Evolutionary conservation across 148 eudicot genomes (phyloP).

Genomic region (Cornus suecica): DNA sequence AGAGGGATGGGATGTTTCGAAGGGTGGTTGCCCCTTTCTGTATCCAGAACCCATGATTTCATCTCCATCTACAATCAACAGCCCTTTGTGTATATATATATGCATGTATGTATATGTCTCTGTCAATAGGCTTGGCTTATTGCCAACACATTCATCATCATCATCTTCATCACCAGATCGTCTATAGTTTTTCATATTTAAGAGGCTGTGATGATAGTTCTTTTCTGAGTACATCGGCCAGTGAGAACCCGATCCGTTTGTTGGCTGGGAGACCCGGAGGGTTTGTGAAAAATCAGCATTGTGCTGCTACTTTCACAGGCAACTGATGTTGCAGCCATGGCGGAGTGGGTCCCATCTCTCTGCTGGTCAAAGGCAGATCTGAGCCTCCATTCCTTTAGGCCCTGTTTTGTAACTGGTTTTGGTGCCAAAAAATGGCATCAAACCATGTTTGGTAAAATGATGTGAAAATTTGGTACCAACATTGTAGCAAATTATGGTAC

Average conservation of each 20-base stretch:
- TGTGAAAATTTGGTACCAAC: too few species aligned
- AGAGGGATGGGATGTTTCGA: neutral
- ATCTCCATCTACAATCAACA: neutral
- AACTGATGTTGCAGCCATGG: neutral
- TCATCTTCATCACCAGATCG: too few species aligned
- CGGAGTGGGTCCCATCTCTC: neutral
- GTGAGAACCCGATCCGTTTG: neutral
- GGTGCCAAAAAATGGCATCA: neutral
- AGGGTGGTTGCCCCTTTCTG: constrained; percentile 5
- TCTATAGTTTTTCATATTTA: neutral
- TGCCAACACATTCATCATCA: neutral
- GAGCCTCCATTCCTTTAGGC: neutral
- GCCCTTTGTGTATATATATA: neutral
- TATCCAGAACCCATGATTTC: neutral
- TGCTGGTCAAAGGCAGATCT: neutral
- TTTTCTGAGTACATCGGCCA: neutral
- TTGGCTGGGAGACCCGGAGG: neutral
- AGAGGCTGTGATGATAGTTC: neutral
- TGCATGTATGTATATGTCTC: neutral
- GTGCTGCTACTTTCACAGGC: neutral
- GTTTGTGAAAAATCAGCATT: neutral
- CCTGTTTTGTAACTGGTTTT: neutral
- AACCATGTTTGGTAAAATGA: too few species aligned
- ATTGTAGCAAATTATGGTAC: too few species aligned
- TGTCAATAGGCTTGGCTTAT: neutral